These are phyloP conservation scores for Debaryomyces hansenii DNA, from an alignment of 805 yeast genomes.

Conservation along the genomic window DNA sequence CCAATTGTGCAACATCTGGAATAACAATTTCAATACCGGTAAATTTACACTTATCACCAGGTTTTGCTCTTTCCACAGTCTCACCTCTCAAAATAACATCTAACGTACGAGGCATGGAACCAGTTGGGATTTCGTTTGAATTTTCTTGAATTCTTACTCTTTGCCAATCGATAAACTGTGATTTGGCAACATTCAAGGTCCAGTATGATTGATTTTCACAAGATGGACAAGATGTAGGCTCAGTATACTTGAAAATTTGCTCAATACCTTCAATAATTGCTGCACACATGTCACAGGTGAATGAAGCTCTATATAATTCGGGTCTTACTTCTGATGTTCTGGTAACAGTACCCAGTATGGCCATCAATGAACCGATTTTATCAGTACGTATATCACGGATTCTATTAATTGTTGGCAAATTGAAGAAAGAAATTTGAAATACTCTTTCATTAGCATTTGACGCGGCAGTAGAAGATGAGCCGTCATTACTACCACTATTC, in stretches of 20 bases:
- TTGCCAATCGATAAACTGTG: conserved; percentile 95
- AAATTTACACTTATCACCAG: conserved; percentile 93
- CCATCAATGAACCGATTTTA: conserved; percentile 78
- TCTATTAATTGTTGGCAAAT: conserved; percentile 76
- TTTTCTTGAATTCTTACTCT: conserved; percentile 93
- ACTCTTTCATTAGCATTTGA: conserved; percentile 61
- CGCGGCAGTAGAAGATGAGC: conserved; percentile 41
- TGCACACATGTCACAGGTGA: conserved; percentile 85
- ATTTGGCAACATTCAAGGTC: conserved; percentile 80
- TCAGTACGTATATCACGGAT: conserved; percentile 90
- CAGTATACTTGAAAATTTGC: conserved; percentile 90
- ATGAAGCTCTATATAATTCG: conserved; percentile 81
- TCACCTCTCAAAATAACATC: conserved; percentile 94
- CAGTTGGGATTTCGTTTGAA: conserved; percentile 95
- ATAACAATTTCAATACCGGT: conserved; percentile 94
- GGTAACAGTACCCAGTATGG: conserved; percentile 93
- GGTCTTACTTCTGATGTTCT: conserved; percentile 97
- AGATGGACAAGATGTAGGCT: conserved; percentile 88
- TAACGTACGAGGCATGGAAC: conserved; percentile 96
- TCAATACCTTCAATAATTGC: conserved; percentile 87
- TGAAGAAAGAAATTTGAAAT: conserved; percentile 88
- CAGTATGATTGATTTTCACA: conserved; percentile 86
- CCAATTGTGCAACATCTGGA: conserved; percentile 92
- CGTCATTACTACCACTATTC: conserved; percentile 19
- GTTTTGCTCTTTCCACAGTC: conserved; percentile 92